These are phyloP conservation scores for Stygiomarasmius scandens DNA, from an alignment of 1,284 basidiomycete genomes.

Conservation along the genomic window DNA sequence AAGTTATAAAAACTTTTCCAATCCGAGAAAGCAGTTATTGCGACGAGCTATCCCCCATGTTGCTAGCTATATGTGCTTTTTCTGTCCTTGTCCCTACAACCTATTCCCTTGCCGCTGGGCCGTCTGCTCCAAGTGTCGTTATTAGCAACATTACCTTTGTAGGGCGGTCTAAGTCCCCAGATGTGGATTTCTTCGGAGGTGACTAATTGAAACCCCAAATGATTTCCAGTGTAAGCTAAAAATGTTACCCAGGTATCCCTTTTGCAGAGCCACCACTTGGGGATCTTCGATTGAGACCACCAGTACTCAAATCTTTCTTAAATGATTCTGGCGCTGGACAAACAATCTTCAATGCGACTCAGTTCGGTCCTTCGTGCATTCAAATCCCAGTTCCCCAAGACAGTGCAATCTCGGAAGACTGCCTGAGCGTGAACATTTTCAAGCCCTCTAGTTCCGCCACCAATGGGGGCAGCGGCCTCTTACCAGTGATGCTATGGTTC, in stretches of 20 bases:
- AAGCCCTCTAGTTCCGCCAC: neutral
- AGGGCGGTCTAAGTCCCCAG: slow-evolving; percentile 1
- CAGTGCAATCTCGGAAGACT: slow-evolving; percentile 6
- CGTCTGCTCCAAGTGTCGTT: neutral
- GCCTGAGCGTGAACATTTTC: slow-evolving; percentile 4
- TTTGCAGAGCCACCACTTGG: slow-evolving; percentile 41
- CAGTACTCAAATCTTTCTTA: slow-evolving; percentile 11
- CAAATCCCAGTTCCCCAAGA: slow-evolving; percentile 1
- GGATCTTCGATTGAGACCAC: slow-evolving; percentile 32
- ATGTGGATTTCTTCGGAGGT: slow-evolving; percentile 8
- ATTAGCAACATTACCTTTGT: slow-evolving; percentile 3
- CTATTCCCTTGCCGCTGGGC: neutral
- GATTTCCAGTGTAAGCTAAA: neutral
- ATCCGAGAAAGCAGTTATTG: too few relatives aligned
- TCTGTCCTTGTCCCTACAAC: too few relatives aligned
- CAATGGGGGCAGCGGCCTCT: slow-evolving; percentile 16
- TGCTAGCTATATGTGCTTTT: too few relatives aligned
- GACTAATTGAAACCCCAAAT: neutral
- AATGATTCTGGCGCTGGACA: neutral
- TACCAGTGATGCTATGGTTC: slow-evolving; percentile 10
- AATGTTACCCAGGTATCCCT: slow-evolving; percentile 32
- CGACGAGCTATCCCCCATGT: too few relatives aligned
- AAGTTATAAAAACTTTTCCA: too few relatives aligned
- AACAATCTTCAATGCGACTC: slow-evolving; percentile 25
- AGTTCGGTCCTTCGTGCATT: slow-evolving; percentile 3